A percentile compares a stretch with the other conserved stretches of the same genome.
Conservation (phyloP, 495 filamentous ascomycete species). For the Hypoxylon crocopeplum region DNA sequence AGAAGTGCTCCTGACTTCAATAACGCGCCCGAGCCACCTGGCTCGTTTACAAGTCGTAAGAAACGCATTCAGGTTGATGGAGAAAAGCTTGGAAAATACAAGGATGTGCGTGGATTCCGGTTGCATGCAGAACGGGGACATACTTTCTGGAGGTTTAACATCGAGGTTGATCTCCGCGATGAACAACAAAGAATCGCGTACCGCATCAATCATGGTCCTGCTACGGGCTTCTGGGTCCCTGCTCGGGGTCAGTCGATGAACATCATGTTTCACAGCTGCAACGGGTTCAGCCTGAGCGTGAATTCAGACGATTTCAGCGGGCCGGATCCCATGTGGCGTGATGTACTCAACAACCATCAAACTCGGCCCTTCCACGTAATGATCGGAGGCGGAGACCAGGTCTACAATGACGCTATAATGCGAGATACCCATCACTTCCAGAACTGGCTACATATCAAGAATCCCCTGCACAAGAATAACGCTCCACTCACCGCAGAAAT, state of each 20-base stretch:
- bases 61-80: conserved; percentile 64
- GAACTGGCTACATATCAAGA: conserved; percentile 84
- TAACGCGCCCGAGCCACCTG: conserved; percentile 46
- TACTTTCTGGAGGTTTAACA: conserved; percentile 96
- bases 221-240: conserved; percentile 94
- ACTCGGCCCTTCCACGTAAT: conserved; percentile 96
- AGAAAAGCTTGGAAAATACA: conserved; percentile 75
- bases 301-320: conserved; percentile 81
- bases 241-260: conserved; percentile 89
- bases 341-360: conserved; percentile 92
- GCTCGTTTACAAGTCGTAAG: conserved; percentile 55
- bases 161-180: conserved; percentile 84
- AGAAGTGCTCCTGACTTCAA: conserved; percentile 49
- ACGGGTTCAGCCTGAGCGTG: conserved; percentile 86
- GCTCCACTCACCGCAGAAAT: conserved; percentile 75
- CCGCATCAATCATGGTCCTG: conserved; percentile 89
- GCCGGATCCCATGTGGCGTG: conserved; percentile 95
- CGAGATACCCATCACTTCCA: conserved; percentile 75
- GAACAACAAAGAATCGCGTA: conserved; percentile 88
- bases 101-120: conserved; percentile 79
- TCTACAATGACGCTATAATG: conserved; percentile 89
- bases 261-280: conserved; percentile 97
- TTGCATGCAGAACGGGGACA: conserved; percentile 85
- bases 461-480: conserved; percentile 76
- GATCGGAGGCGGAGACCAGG: conserved; percentile 96